A percentile compares a stretch with the other conserved stretches of the same genome.
Evolutionary conservation across 768 basidiomycete species (phyloP).

Genomic region (Thelephora aurantiotincta): DNA sequence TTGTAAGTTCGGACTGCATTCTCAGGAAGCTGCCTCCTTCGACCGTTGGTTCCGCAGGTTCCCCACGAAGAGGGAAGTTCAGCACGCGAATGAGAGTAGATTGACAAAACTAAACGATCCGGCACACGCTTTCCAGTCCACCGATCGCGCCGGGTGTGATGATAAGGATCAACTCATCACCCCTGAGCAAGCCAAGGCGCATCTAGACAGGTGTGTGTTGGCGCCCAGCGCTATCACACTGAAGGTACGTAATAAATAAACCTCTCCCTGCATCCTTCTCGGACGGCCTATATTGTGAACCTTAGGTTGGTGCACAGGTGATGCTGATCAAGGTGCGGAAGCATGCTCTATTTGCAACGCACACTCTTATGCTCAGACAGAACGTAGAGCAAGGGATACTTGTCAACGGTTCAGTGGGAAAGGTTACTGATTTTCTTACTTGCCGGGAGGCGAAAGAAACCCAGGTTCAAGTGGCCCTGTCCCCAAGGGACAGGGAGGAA

Average conservation of each 20-base stretch:
- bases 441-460: conserved; percentile 32
- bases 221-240: conserved; percentile 45
- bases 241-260: conserved; percentile 50
- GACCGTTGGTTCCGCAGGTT: conserved; percentile 28
- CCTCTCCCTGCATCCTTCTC: conserved; percentile 16
- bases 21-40: neutral
- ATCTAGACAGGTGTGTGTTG: conserved; percentile 24
- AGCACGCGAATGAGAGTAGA: conserved; percentile 44
- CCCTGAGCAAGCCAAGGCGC: too few species aligned
- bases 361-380: conserved; percentile 18
- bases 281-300: conserved; percentile 12
- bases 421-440: conserved; percentile 32
- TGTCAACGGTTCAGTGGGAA: conserved; percentile 60
- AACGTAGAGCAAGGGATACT: conserved; percentile 54
- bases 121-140: conserved; percentile 1
- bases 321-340: conserved; percentile 56
- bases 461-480: conserved; percentile 20
- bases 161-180: too few species aligned
- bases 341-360: neutral
- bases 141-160: too few species aligned
- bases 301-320: conserved; percentile 77
- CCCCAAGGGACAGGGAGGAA: conserved; percentile 21
- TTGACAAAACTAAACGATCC: conserved; percentile 27
- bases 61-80: conserved; percentile 58
- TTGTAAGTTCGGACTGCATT: conserved; percentile 29